These are phyloP conservation scores for Nicotiana paniculata DNA, from an alignment of 257 asterid genomes.

Conservation along the genomic window DNA sequence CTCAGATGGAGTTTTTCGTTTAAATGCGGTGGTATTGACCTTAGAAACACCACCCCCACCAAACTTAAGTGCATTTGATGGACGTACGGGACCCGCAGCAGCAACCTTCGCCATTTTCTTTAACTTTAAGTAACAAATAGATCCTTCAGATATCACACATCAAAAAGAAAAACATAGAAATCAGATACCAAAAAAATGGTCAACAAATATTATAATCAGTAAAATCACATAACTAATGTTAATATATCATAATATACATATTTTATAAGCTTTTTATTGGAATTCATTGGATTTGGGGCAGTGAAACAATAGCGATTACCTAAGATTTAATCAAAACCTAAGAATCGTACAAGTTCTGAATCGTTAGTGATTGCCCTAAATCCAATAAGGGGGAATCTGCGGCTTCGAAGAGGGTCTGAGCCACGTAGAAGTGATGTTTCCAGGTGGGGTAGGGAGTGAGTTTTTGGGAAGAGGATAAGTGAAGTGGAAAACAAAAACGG, in stretches of 20 bases:
- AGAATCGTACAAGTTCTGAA: not conserved
- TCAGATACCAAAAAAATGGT: not conserved
- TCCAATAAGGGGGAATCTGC: not conserved
- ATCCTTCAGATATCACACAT: not conserved
- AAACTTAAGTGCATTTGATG: conserved; percentile 37
- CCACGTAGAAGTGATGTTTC: not conserved
- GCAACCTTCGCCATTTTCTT: conserved; percentile 68
- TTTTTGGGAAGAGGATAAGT: too few relatives aligned
- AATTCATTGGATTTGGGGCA: not conserved
- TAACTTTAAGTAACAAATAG: not conserved
- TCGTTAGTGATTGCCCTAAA: not conserved
- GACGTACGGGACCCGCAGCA: conserved; percentile 41
- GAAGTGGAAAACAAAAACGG: not conserved
- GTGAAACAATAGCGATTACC: not conserved
- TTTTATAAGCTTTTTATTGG: not conserved
- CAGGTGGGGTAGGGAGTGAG: not conserved
- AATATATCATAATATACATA: not conserved
- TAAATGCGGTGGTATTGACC: conserved; percentile 37
- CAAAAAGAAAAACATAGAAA: not conserved
- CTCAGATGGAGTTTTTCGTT: conserved; percentile 86
- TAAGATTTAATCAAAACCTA: too few relatives aligned
- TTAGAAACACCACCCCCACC: conserved; percentile 40
- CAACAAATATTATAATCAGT: not conserved
- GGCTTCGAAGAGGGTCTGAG: not conserved
- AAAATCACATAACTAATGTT: not conserved